These are phyloP conservation scores for Metschnikowia reukaufii DNA, from an alignment of 805 yeast genomes.

Conservation along the genomic window DNA sequence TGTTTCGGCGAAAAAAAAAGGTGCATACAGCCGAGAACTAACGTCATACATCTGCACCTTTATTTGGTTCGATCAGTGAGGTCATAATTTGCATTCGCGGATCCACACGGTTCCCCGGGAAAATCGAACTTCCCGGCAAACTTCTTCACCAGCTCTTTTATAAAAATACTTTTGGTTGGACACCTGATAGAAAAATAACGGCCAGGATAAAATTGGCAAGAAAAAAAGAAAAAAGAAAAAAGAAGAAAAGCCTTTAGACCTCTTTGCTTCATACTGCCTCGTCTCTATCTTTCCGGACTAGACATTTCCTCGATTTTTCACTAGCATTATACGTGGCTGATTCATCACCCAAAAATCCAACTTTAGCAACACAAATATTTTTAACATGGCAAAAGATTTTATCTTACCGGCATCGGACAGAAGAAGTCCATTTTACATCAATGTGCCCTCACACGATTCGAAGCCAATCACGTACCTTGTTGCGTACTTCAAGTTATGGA, in stretches of 20 bases:
- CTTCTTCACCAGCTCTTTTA: no score
- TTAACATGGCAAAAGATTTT: constrained; percentile 8
- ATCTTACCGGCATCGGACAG: constrained; percentile 35
- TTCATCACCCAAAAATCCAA: no score
- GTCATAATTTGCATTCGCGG: background rate
- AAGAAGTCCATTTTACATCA: constrained; percentile 38
- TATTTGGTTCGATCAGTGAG: background rate
- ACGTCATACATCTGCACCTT: background rate
- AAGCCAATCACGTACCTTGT: constrained; percentile 42
- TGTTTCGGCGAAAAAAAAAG: background rate
- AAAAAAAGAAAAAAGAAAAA: no score
- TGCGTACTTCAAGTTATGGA: constrained; percentile 41
- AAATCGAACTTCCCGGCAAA: background rate
- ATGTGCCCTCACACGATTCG: constrained; percentile 39
- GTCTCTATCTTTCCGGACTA: no score
- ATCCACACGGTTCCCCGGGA: constrained; percentile 1
- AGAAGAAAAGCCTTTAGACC: no score
- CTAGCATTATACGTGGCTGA: background rate
- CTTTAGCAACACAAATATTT: background rate
- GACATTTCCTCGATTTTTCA: background rate
- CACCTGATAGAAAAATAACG: background rate
- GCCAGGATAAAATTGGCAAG: no score
- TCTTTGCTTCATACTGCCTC: no score
- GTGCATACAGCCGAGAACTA: background rate
- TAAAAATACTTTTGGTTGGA: no score